These are phyloP conservation scores for Stachybotrys chlorohalonatus DNA, from an alignment of 2,329 filamentous ascomycete genomes.

Conservation along the genomic window DNA sequence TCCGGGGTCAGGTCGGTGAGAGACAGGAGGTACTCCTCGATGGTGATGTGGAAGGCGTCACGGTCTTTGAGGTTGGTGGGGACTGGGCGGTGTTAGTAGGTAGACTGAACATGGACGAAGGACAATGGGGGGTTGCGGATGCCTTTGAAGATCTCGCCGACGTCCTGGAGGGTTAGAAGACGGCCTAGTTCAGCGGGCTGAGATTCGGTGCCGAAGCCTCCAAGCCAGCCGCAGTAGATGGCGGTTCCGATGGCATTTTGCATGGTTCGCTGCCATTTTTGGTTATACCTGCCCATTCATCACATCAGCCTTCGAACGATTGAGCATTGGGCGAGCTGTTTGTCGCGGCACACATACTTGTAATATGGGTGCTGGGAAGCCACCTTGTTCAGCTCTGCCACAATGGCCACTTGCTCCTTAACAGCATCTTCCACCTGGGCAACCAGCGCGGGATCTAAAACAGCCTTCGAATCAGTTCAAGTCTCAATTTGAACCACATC, in stretches of 20 bases:
- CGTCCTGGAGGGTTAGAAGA: slow-evolving; percentile 80
- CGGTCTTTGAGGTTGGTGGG: slow-evolving; percentile 84
- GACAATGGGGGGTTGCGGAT: slow-evolving; percentile 4
- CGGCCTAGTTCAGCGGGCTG: slow-evolving; percentile 47
- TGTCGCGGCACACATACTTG: slow-evolving; percentile 48
- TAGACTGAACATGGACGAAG: not conserved
- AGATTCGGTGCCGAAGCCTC: slow-evolving; percentile 52
- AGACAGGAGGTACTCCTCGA: slow-evolving; percentile 92
- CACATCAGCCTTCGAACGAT: not conserved
- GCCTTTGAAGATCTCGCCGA: slow-evolving; percentile 71
- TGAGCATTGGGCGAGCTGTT: not conserved
- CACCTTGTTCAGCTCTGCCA: slow-evolving; percentile 59
- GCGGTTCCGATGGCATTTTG: slow-evolving; percentile 64
- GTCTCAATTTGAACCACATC: not conserved
- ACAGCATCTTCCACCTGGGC: slow-evolving; percentile 64
- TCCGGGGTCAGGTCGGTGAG: slow-evolving; percentile 85
- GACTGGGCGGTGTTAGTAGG: slow-evolving; percentile 33
- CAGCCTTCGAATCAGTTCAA: not conserved
- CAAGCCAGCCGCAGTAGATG: slow-evolving; percentile 64
- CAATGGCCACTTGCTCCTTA: slow-evolving; percentile 59
- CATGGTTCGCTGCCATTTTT: slow-evolving; percentile 73
- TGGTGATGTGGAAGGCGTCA: slow-evolving; percentile 89
- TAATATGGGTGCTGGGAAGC: slow-evolving; percentile 91
- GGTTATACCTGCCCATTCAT: slow-evolving; percentile 54
- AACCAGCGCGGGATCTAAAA: slow-evolving; percentile 54